phyloP scores from a whole-genome alignment of 1,284 basidiomycete genomes.

The Ceratobasidium sp. region DNA sequence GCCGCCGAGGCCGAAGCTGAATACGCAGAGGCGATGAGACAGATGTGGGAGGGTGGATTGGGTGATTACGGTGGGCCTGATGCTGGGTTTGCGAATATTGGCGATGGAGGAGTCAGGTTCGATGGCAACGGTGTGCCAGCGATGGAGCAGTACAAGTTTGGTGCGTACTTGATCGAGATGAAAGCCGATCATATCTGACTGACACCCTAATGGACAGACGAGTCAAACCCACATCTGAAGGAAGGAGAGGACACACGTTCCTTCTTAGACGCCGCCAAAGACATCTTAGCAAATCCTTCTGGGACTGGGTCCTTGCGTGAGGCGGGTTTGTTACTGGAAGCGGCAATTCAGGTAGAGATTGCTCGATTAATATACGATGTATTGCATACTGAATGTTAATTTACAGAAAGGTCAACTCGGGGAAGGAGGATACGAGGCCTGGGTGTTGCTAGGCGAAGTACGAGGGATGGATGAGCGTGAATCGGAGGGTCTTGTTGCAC shows the following conservation, averaged over 20 bases:
- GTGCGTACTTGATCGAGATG: slow-evolving; percentile 61
- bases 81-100: slow-evolving; percentile 58
- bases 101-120: slow-evolving; percentile 59
- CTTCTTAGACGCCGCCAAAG: slow-evolving; percentile 76
- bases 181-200: slow-evolving; percentile 35
- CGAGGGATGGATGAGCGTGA: slow-evolving; percentile 97
- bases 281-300: slow-evolving; percentile 66
- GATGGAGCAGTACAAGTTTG: slow-evolving; percentile 78
- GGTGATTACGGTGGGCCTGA: slow-evolving; percentile 61
- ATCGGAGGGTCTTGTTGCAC: slow-evolving; percentile 80
- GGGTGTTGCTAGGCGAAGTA: slow-evolving; percentile 93
- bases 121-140: slow-evolving; percentile 80
- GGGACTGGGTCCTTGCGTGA: slow-evolving; percentile 88
- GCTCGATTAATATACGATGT: background rate
- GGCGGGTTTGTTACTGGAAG: slow-evolving; percentile 86
- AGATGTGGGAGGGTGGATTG: slow-evolving; percentile 71
- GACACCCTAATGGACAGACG: slow-evolving; percentile 59
- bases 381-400: background rate
- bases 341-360: slow-evolving; percentile 71
- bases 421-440: slow-evolving; percentile 87
- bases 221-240: slow-evolving; percentile 78
- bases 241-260: slow-evolving; percentile 65
- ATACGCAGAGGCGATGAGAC: slow-evolving; percentile 71
- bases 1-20: slow-evolving; percentile 67
- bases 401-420: slow-evolving; percentile 75